Evolutionary conservation across 768 basidiomycete species (phyloP), one percentile per base, ranked within the genome.

Genomic region (Termitomyces sp.): DNA sequence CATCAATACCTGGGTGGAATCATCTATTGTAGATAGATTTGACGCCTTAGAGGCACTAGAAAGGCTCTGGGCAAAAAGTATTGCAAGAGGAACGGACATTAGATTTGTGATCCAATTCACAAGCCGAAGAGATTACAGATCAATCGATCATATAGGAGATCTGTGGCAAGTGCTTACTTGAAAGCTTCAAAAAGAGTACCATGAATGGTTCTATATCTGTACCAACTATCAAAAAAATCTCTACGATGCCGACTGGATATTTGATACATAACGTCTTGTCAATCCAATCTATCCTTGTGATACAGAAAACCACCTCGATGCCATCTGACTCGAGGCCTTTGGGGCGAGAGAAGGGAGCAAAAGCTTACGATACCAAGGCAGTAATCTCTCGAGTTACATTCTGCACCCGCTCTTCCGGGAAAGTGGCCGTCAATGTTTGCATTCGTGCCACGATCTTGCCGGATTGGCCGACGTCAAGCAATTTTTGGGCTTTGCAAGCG

Each of bases 331-430:
- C 49, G 32, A 8, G 12, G 15, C 22, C 35, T 35, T 11, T 34
- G 28, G 6, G 34, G 15, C 24, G 10, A 35, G 22, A 53, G 26
- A 55, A 56, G 26, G 44, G 41, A 54, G 44, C 6, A 30, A 38
- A 58, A 49, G 44, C 55, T 56, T 59, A 61, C 68, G 64, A 77
- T 48, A 78, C 60, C 32, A 85, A 63, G 7, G 62, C 70, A 10
- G 62, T 53, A 24, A 88, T 77, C 64, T 85, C 87, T 45, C 61
- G 64, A 26, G 70, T 65, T 34, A 88, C 64, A 42, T 71, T 77
- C 62, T 72, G 67, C 46, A 90, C 71, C 55, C 88, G 81, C 51
- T 77, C 75, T 48, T 91, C 88, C 5, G 71, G 62, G 70, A 87
- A 87, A 17, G 68, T 67, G 1, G 66, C 63, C n/a, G 75, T 71